Evolutionary conservation across 768 basidiomycete species (phyloP), one percentile per base, ranked within the genome.

Genomic region (Cystobasidium onofrii): DNA sequence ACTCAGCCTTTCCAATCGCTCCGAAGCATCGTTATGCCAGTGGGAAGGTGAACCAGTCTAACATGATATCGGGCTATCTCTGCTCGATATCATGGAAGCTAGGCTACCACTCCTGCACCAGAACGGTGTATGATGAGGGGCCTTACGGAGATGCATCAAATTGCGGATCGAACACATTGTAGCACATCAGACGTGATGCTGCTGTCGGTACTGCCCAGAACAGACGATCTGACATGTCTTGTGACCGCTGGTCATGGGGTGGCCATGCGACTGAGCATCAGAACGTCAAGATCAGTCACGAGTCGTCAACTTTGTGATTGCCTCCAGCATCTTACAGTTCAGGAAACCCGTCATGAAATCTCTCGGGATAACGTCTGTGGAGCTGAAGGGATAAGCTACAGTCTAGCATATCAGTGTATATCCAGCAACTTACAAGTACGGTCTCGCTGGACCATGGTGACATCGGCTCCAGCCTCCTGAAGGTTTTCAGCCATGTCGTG

Each of bases 381-480:
- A 9, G 31, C 13, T 12, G 57, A 50, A 20, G 12, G 57, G 25
- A 27, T 60, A 12, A 60, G 57, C 57, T 34, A 20, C 12, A 60
- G 15, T 2, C 7, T 27, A 6, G 15, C 6, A 12, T 6, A 60
- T 15, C 12, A 17, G 23, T 20, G 57, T 13, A 29, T 50, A 4
- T 27, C 13, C 17, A 29, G 15, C n/a, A n/a, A n/a, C 57, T 34
- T 29, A 60, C 57, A 64, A 31, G 72, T 73, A 17, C 20, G 1
- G 34, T 63, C 44, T 2, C 72, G 72, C 62, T 73, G 72, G 41
- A 73, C 43, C 72, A 73, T 73, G 25, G 72, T 73, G 6, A 73
- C 62, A n/a, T 61, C 43, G 23, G 61, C 61, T 10, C 34, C 39
- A 31, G 61, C 72, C 15, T 17, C 62, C 29, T 64, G 57, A 15